Percentiles rank a stretch among this genome's conserved stretches.
Conservation (phyloP, 2,329 filamentous ascomycete genomes). For the Pyrenophora teres region DNA sequence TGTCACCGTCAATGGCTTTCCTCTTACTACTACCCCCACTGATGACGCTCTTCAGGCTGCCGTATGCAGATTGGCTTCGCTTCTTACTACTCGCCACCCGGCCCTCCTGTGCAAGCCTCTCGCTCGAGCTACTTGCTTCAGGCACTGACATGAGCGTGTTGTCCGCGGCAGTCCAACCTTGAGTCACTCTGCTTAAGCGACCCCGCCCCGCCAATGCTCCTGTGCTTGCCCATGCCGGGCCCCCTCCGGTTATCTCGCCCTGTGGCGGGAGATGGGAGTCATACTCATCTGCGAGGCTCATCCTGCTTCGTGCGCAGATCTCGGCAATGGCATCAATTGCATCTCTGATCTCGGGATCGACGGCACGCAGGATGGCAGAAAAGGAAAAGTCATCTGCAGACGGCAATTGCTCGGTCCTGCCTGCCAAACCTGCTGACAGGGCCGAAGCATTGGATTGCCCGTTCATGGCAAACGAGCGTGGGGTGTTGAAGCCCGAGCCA, state of each 20-base stretch:
- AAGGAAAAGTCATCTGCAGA: slow-evolving; percentile 60
- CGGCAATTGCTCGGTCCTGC: slow-evolving; percentile 45
- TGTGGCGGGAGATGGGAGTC: slow-evolving; percentile 65
- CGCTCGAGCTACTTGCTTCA: slow-evolving; percentile 55
- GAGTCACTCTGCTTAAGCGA: slow-evolving; percentile 37
- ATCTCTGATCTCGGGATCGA: slow-evolving; percentile 62
- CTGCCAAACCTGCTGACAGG: slow-evolving; percentile 39
- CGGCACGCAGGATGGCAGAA: slow-evolving; percentile 59
- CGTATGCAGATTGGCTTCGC: slow-evolving; percentile 45
- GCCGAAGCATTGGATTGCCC: slow-evolving; percentile 32
- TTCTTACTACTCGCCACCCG: slow-evolving; percentile 31
- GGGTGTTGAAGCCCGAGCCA: slow-evolving; percentile 39
- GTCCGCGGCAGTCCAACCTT: slow-evolving; percentile 43
- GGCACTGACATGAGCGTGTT: slow-evolving; percentile 54
- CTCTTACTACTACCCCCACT: slow-evolving; percentile 42
- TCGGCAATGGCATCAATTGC: slow-evolving; percentile 67
- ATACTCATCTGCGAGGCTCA: slow-evolving; percentile 67
- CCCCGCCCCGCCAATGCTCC: slow-evolving; percentile 38
- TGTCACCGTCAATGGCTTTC: slow-evolving; percentile 28
- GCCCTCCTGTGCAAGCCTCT: slow-evolving; percentile 43
- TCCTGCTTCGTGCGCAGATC: slow-evolving; percentile 64
- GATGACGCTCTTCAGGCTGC: slow-evolving; percentile 47
- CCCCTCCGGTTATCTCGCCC: slow-evolving; percentile 57
- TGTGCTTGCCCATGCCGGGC: slow-evolving; percentile 38
- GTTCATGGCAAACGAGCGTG: slow-evolving; percentile 41